Evolutionary conservation across 1,284 basidiomycete genomes (phyloP), one percentile per base, ranked within the genome.

Genomic region (Schizophyllum commune): DNA sequence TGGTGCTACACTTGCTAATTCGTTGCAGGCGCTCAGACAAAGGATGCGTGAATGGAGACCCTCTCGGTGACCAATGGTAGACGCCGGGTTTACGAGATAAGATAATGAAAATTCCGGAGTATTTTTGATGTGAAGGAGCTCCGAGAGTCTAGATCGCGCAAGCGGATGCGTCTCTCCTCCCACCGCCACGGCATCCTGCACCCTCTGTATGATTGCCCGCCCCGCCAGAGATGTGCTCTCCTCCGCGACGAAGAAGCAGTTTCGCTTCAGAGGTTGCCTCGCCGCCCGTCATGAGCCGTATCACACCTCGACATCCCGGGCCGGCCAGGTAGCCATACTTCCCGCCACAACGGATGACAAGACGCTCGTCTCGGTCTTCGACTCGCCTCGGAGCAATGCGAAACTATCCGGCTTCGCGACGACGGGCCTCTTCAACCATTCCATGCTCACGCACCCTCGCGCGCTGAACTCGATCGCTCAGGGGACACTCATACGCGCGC

Each of bases 381-480:
- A 92, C 73, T 78, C 79, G 51, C 86, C 88, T 4, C 75, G 74
- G 59, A 67, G 73, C 47, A 67, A 71, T 34, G 71, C 70, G 62
- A 70, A 72, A 63, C 61, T 71, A 56, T 76, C 79, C 8, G 73
- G 78, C 4, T 73, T 80, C 39, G 73, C 79, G 17, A 71, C 77
- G 11, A 85, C 87, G 3, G 91, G 91, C n/a, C 79, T 93, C 34
- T 93, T 93, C 68, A 83, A 83, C 19, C 88, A 92, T 65, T 75
- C 79, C 1, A 74, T 79, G 27, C 78, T 93, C 57, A 83, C 79
- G 1, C 76, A 81, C 34, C 89, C 91, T 0, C 71, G 76, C 8
- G 81, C 83, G 19, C 83, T 93, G 62, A 77, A 83, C 58, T 76
- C 79, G 1, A 77, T 94, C 33, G 83, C 90, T 22, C 78, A 88